Evolutionary conservation across 2,329 filamentous ascomycete species (phyloP).

Genomic region (Colletotrichum sp.): DNA sequence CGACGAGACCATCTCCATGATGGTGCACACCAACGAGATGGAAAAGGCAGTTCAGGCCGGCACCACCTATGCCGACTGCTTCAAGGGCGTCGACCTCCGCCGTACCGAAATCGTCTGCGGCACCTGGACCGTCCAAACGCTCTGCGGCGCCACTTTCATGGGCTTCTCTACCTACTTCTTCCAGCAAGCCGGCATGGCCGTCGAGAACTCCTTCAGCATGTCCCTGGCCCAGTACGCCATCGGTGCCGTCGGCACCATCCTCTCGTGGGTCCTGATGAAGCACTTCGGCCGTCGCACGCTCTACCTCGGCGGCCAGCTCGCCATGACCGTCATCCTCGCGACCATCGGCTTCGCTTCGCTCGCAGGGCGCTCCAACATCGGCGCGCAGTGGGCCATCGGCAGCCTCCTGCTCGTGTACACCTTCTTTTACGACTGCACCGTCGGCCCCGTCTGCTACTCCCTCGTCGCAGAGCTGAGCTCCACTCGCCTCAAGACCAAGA

Average conservation of each 20-base stretch:
- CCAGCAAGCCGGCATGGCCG: conserved; percentile 44
- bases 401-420: conserved; percentile 49
- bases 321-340: conserved; percentile 43
- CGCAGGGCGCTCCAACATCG: conserved; percentile 46
- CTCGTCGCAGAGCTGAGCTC: conserved; percentile 50
- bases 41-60: conserved; percentile 45
- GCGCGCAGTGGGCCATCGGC: conserved; percentile 53
- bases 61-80: conserved; percentile 50
- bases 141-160: conserved; percentile 42
- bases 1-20: conserved; percentile 53
- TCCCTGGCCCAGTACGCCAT: conserved; percentile 47
- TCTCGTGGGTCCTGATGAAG: conserved; percentile 49
- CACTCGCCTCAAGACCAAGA: conserved; percentile 49
- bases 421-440: conserved; percentile 48
- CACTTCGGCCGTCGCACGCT: conserved; percentile 50
- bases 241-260: conserved; percentile 47
- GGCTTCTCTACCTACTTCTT: conserved; percentile 45
- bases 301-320: conserved; percentile 45
- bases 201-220: conserved; percentile 42
- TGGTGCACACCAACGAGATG: conserved; percentile 55
- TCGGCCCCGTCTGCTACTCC: conserved; percentile 50
- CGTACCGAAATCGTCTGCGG: conserved; percentile 49
- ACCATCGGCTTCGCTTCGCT: conserved; percentile 48
- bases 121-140: conserved; percentile 43
- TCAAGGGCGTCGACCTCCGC: conserved; percentile 49